phyloP scores from a whole-genome alignment of 495 filamentous ascomycete genomes.

The Durotheca rogersii region DNA sequence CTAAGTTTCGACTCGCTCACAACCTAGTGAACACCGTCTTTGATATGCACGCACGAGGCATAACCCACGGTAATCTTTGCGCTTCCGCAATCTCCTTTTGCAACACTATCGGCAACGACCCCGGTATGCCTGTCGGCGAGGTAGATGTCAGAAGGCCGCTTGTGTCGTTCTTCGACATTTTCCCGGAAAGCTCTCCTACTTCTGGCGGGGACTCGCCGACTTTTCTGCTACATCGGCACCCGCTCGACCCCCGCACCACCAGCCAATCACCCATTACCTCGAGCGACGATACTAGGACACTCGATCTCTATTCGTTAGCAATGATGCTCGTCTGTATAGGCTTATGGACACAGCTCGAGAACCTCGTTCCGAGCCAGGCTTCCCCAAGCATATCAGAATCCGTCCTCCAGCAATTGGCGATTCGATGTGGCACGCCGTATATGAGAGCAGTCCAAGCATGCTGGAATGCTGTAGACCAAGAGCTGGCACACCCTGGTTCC shows the following conservation, averaged over 20 bases:
- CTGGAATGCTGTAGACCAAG: constrained; percentile 72
- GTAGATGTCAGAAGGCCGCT: constrained; percentile 73
- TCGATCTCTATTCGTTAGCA: constrained; percentile 84
- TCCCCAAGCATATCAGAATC: constrained; percentile 42
- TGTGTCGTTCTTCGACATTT: constrained; percentile 78
- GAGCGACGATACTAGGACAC: constrained; percentile 55
- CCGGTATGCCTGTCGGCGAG: constrained; percentile 45
- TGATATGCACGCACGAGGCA: constrained; percentile 70
- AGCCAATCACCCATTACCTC: constrained; percentile 50
- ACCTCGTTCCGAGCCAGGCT: constrained; percentile 49
- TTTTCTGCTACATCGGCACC: constrained; percentile 69
- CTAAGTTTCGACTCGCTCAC: constrained; percentile 79
- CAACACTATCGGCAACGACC: constrained; percentile 48
- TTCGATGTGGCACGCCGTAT: constrained; percentile 75
- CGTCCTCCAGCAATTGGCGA: constrained; percentile 61
- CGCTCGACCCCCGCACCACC: constrained; percentile 65
- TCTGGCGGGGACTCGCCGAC: constrained; percentile 42
- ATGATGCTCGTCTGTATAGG: constrained; percentile 84
- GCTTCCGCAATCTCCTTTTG: constrained; percentile 81
- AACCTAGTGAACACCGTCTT: constrained; percentile 75
- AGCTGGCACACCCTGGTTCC: constrained; percentile 44
- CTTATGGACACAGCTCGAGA: constrained; percentile 76
- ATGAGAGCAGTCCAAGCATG: constrained; percentile 79
- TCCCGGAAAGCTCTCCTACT: constrained; percentile 64
- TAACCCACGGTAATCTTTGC: constrained; percentile 78